phyloP scores from a whole-genome alignment of 2,329 filamentous ascomycete species.

The Alternaria postmessia region DNA sequence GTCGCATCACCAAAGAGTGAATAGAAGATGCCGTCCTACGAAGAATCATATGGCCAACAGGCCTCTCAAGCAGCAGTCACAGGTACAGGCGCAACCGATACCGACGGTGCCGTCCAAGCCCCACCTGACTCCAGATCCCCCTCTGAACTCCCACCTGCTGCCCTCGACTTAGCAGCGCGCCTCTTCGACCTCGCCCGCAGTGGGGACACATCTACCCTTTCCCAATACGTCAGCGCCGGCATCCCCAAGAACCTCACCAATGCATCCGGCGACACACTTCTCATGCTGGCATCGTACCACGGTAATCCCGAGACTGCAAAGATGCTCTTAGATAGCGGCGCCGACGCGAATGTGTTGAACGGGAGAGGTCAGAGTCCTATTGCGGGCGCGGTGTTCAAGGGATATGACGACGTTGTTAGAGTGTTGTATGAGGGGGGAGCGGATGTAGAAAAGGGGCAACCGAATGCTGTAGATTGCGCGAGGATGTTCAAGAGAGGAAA shows the following conservation, averaged over 20 bases:
- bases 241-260: conserved; percentile 76
- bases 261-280: conserved; percentile 74
- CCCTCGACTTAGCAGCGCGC: conserved; percentile 69
- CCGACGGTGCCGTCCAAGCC: conserved; percentile 11
- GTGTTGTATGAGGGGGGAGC: conserved; percentile 56
- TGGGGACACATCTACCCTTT: conserved; percentile 66
- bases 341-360: conserved; percentile 73
- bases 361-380: conserved; percentile 73
- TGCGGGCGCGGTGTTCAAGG: conserved; percentile 77
- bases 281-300: conserved; percentile 78
- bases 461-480: conserved; percentile 57
- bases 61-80: conserved; percentile 10
- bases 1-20: neutral
- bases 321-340: conserved; percentile 68
- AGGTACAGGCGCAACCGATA: conserved; percentile 7
- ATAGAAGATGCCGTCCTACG: conserved; percentile 26
- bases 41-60: conserved; percentile 19
- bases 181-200: conserved; percentile 72
- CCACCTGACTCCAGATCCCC: conserved; percentile 16
- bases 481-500: conserved; percentile 56
- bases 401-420: conserved; percentile 70
- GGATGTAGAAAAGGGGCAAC: conserved; percentile 53
- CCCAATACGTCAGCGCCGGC: conserved; percentile 70
- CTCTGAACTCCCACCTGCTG: conserved; percentile 65
- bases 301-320: conserved; percentile 69